Percentiles rank a stretch among this genome's conserved stretches.
Conservation (phyloP, 768 basidiomycete species). For the Gyrodon lividus region DNA sequence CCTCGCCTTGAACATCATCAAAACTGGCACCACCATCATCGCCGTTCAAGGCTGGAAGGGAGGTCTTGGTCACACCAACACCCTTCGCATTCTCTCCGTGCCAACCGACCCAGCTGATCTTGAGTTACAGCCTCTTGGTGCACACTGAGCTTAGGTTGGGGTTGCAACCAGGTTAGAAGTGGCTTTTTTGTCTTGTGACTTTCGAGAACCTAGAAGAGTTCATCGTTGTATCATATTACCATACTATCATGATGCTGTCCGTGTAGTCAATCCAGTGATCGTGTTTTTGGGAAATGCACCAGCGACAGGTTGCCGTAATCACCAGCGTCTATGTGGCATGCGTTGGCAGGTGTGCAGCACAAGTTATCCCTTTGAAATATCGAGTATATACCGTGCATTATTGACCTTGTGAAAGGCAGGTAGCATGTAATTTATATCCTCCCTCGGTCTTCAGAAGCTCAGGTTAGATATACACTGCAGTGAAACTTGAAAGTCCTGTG, state of each 20-base stretch:
- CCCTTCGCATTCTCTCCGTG: constrained; percentile 78
- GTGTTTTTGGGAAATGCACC: neutral
- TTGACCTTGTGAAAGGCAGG: too few relatives aligned
- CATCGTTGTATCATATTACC: constrained; percentile 3
- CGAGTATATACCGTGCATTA: too few relatives aligned
- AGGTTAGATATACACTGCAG: too few relatives aligned
- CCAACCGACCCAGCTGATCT: constrained; percentile 81
- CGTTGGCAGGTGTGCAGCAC: too few relatives aligned
- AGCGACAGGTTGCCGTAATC: too few relatives aligned
- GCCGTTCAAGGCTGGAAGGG: constrained; percentile 99
- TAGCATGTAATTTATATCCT: too few relatives aligned
- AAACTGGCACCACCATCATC: constrained; percentile 83
- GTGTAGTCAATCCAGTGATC: constrained; percentile 1
- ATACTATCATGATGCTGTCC: neutral
- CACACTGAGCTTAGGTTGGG: constrained; percentile 15
- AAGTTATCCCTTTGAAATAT: too few relatives aligned
- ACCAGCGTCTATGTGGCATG: too few relatives aligned
- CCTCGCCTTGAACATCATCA: constrained; percentile 80
- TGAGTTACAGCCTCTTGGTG: constrained; percentile 62
- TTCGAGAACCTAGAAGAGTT: constrained; percentile 8
- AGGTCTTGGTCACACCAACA: constrained; percentile 94
- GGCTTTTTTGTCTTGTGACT: neutral
- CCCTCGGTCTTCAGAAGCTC: too few relatives aligned
- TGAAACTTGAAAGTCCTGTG: too few relatives aligned
- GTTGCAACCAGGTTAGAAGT: too few relatives aligned